Conservation (phyloP, 2,329 filamentous ascomycete genomes). For the Metarhizium rileyi region DNA sequence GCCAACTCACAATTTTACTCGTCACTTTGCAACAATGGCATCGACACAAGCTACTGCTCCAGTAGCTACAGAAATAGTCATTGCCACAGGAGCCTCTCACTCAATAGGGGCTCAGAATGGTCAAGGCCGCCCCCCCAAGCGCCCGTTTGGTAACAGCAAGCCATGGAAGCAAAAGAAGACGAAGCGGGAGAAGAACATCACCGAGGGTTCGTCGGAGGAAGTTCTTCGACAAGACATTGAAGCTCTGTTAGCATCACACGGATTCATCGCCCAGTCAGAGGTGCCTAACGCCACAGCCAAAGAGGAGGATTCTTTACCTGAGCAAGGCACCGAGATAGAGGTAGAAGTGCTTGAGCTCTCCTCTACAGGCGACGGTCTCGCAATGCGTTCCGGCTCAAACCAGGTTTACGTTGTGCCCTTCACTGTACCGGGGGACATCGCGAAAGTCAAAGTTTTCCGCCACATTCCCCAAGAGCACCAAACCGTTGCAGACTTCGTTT, state of each 20-base stretch:
- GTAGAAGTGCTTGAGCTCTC: constrained; percentile 75
- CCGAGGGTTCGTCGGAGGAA: constrained; percentile 55
- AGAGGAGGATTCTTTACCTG: constrained; percentile 40
- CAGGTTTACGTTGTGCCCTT: constrained; percentile 83
- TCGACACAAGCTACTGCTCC: constrained; percentile 6
- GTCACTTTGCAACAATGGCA: constrained; percentile 8
- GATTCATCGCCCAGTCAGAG: constrained; percentile 7
- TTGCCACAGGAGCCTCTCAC: neutral
- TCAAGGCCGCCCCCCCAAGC: constrained; percentile 1
- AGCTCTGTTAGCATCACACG: constrained; percentile 38
- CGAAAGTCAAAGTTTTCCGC: constrained; percentile 68
- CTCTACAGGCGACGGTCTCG: constrained; percentile 86
- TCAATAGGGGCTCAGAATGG: constrained; percentile 1
- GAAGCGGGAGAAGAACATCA: constrained; percentile 50
- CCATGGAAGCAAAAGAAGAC: constrained; percentile 37
- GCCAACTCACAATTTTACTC: neutral
- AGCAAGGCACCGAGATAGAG: constrained; percentile 65
- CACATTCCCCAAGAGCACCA: constrained; percentile 59
- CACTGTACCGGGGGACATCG: constrained; percentile 72
- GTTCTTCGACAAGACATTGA: constrained; percentile 56
- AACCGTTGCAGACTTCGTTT: constrained; percentile 72
- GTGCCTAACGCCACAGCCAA: constrained; percentile 18
- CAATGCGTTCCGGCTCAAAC: constrained; percentile 51
- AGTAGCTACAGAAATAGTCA: neutral
- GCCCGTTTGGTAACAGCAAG: constrained; percentile 1